A percentile compares a stretch with the other conserved stretches of the same genome.
phyloP scores from a whole-genome alignment of 495 filamentous ascomycete genomes.

The Monascus purpureus region DNA sequence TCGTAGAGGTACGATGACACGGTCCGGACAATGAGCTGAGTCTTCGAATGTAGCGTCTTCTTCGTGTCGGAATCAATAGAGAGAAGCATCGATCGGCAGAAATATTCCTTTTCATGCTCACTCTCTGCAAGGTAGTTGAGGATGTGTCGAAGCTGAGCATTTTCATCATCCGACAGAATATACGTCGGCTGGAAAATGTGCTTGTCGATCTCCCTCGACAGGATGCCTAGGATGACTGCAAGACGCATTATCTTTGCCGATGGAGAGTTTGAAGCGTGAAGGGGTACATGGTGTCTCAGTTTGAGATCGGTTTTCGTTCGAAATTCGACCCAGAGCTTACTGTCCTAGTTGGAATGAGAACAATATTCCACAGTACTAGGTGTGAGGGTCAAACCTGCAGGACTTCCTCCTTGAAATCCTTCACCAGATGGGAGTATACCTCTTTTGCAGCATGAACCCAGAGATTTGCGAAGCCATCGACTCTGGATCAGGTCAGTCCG shows the following conservation, averaged over 20 bases:
- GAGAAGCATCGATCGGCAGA: constrained; percentile 8
- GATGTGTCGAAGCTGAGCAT: constrained; percentile 4
- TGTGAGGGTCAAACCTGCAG: no score
- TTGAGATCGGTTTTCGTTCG: no score
- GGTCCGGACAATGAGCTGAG: constrained; percentile 1
- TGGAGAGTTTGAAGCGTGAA: constrained; percentile 8
- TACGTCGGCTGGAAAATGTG: constrained; percentile 8
- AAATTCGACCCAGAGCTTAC: no score
- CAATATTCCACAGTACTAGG: no score
- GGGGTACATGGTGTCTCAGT: constrained; percentile 3
- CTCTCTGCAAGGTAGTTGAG: constrained; percentile 5
- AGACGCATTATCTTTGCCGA: constrained; percentile 9
- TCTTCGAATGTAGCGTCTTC: no score
- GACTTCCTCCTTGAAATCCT: no score
- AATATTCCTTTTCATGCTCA: constrained; percentile 8
- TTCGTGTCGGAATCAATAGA: constrained; percentile 6
- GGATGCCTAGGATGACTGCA: constrained; percentile 8
- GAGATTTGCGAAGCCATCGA: no score
- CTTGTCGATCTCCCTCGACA: constrained; percentile 7
- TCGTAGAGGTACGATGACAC: background rate
- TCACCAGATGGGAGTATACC: no score
- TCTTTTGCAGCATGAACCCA: no score
- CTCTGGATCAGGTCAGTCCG: no score
- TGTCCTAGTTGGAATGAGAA: no score
- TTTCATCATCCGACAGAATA: constrained; percentile 2